These are phyloP conservation scores for Ophiostoma pallidulum DNA, from an alignment of 2,329 filamentous ascomycete species.

Conservation along the genomic window DNA sequence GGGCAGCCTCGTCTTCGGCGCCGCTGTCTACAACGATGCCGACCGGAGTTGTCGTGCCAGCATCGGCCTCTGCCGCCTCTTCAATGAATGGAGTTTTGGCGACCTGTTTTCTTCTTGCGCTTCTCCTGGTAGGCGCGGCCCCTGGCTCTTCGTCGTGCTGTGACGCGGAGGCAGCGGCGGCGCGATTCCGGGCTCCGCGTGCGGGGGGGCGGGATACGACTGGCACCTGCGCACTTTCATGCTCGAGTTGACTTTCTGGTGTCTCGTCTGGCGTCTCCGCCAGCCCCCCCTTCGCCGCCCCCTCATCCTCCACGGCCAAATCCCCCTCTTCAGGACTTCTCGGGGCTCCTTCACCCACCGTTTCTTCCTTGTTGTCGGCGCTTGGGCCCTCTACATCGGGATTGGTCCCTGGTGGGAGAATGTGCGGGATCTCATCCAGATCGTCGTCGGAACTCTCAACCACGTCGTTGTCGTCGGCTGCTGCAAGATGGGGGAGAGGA, in stretches of 20 bases:
- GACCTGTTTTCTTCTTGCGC: not conserved
- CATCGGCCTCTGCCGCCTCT: no score
- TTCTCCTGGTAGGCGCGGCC: no score
- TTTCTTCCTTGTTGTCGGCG: not conserved
- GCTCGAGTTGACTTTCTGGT: no score
- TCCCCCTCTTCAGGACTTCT: not conserved
- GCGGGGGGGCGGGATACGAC: not conserved
- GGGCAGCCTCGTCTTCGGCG: not conserved
- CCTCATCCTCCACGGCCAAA: not conserved
- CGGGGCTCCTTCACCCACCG: not conserved
- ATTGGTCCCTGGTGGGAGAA: not conserved
- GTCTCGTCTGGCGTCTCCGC: not conserved
- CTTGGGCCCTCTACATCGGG: not conserved
- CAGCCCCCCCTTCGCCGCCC: not conserved
- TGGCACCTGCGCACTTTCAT: no score
- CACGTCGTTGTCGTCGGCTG: not conserved
- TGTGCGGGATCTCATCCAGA: constrained; percentile 11
- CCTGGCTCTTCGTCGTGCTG: not conserved
- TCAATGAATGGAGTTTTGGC: not conserved
- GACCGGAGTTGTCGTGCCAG: no score
- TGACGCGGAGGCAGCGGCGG: not conserved
- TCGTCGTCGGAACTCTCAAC: constrained; percentile 11
- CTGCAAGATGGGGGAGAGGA: not conserved
- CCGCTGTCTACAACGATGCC: no score
- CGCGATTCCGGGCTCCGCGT: not conserved